These are phyloP conservation scores for Chaetomium sp. DNA, from an alignment of 2,329 filamentous ascomycete genomes.

Conservation along the genomic window DNA sequence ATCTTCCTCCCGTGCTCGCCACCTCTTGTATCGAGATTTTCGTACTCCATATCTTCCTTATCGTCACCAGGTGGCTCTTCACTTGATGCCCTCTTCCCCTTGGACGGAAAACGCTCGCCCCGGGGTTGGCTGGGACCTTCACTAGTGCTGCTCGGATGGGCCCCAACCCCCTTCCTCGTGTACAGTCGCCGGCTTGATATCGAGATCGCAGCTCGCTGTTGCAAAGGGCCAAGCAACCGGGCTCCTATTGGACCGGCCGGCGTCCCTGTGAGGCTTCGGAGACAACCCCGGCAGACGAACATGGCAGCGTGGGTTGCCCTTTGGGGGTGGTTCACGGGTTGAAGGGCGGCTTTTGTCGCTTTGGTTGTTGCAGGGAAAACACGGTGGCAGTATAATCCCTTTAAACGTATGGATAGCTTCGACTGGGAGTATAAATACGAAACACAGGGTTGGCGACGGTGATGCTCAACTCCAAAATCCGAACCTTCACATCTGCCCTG, in stretches of 20 bases:
- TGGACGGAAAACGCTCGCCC: not conserved
- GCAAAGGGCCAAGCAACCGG: conserved; percentile 15
- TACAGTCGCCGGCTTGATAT: conserved; percentile 7
- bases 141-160: not conserved
- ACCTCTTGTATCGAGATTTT: conserved; percentile 13
- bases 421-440: not conserved
- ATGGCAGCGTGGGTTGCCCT: conserved; percentile 36
- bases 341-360: not conserved
- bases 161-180: not conserved
- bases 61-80: not conserved
- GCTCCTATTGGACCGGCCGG: conserved; percentile 4
- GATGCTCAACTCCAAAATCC: not conserved
- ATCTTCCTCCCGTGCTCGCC: conserved; percentile 10
- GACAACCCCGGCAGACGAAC: conserved; percentile 46
- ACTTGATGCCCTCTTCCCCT: not conserved
- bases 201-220: not conserved
- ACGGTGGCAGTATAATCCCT: not conserved
- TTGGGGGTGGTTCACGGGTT: not conserved
- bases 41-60: conserved; percentile 27
- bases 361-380: not conserved
- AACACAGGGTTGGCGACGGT: not conserved
- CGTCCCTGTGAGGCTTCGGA: conserved; percentile 31
- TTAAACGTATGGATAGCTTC: not conserved
- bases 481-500: not conserved
- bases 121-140: not conserved